A percentile compares a stretch with the other conserved stretches of the same genome.
Conservation (phyloP, 257 asterid species). For the Primulina eburnea region DNA sequence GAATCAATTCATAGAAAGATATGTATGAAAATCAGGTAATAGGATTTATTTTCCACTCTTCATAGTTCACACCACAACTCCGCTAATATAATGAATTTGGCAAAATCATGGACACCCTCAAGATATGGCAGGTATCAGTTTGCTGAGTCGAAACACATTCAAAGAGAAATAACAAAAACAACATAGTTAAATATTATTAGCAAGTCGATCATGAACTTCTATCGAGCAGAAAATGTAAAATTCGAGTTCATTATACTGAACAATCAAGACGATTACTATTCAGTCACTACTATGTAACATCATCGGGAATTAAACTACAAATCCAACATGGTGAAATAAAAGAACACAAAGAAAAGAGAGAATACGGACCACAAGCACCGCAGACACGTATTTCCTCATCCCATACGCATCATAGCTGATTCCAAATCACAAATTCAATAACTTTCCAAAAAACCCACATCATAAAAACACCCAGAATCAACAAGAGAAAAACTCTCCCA, state of each 20-base stretch:
- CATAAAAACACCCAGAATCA: not conserved
- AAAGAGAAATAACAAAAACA: too few relatives aligned
- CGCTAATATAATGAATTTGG: not conserved
- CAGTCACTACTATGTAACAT: too few relatives aligned
- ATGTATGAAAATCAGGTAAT: not conserved
- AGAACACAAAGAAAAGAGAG: not conserved
- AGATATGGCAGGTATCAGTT: not conserved
- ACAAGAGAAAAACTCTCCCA: not conserved
- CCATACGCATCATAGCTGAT: conserved; percentile 76
- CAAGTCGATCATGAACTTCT: not conserved
- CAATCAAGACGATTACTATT: too few relatives aligned
- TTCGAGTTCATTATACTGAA: not conserved
- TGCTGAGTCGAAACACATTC: not conserved
- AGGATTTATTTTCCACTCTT: not conserved
- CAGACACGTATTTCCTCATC: conserved; percentile 78
- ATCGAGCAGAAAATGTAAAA: not conserved
- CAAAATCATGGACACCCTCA: not conserved
- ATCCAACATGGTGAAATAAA: not conserved
- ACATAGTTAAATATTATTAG: too few relatives aligned
- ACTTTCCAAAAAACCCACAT: not conserved
- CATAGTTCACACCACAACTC: not conserved
- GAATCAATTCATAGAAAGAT: not conserved
- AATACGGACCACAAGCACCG: conserved; percentile 68
- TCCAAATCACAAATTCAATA: conserved; percentile 5
- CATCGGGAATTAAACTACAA: too few relatives aligned